A percentile compares a stretch with the other conserved stretches of the same genome.
Evolutionary conservation across 768 basidiomycete genomes (phyloP).

Genomic region (Xerocomus brunneocitrinus): DNA sequence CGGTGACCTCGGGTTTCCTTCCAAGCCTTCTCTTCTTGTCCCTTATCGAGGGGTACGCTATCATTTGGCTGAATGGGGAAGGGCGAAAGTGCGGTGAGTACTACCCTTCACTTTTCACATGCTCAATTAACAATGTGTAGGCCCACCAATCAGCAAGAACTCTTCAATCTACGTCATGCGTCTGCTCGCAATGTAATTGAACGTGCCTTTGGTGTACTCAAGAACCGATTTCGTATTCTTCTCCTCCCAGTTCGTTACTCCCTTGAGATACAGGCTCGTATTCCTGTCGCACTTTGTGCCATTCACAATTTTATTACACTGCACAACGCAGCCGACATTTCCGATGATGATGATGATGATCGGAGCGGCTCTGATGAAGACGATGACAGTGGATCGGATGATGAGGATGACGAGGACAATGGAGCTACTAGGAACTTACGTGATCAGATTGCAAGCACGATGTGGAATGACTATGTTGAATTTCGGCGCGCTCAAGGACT

Average conservation of each 20-base stretch:
- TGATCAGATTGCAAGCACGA: neutral
- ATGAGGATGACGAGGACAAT: too few relatives aligned
- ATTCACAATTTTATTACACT: conserved; percentile 20
- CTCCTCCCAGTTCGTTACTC: conserved; percentile 3
- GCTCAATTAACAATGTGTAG: neutral
- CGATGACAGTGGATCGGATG: neutral
- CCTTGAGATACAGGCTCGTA: conserved; percentile 18
- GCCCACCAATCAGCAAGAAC: conserved; percentile 11
- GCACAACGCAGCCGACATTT: neutral
- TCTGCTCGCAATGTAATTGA: neutral
- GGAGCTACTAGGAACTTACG: neutral
- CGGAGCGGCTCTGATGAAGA: neutral
- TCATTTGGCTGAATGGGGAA: conserved; percentile 34
- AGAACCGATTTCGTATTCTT: conserved; percentile 18
- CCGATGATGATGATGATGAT: neutral
- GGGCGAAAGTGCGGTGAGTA: neutral
- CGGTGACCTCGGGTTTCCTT: neutral
- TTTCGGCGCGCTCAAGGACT: neutral
- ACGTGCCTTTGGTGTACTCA: conserved; percentile 3
- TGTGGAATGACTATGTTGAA: neutral
- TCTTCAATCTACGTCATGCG: conserved; percentile 27
- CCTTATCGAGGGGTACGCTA: conserved; percentile 36
- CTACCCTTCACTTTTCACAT: neutral
- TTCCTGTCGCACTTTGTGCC: conserved; percentile 21
- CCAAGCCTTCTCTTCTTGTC: conserved; percentile 22